phyloP scores from a whole-genome alignment of 2,329 filamentous ascomycete species.

The Alternaria ventricosa region DNA sequence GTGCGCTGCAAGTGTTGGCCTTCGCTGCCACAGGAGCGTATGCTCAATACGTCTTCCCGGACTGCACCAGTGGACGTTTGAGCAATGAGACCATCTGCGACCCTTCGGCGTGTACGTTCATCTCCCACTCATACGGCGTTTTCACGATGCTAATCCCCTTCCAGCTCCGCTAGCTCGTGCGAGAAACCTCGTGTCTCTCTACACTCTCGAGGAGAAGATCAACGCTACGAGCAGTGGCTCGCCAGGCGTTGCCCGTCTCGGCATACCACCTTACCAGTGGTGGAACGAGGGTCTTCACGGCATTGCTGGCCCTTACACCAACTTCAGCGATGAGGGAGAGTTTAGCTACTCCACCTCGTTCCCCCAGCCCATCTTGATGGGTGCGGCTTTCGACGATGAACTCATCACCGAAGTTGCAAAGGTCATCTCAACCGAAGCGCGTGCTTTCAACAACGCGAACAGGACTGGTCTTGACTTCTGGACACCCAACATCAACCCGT shows the following conservation, averaged over 20 bases:
- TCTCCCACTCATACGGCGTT: too few species aligned
- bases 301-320: slow-evolving; percentile 63
- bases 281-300: slow-evolving; percentile 46
- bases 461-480: slow-evolving; percentile 63
- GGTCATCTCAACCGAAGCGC: slow-evolving; percentile 66
- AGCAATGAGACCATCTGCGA: slow-evolving; percentile 61
- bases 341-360: slow-evolving; percentile 71
- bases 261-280: slow-evolving; percentile 62
- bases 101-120: slow-evolving; percentile 42
- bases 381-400: slow-evolving; percentile 69
- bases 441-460: slow-evolving; percentile 69
- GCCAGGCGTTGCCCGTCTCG: slow-evolving; percentile 57
- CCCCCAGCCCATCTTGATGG: slow-evolving; percentile 68
- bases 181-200: slow-evolving; percentile 33
- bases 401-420: slow-evolving; percentile 65
- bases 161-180: slow-evolving; percentile 34
- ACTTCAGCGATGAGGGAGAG: slow-evolving; percentile 61
- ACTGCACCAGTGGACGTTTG: slow-evolving; percentile 60
- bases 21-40: slow-evolving; percentile 21
- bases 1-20: slow-evolving; percentile 12
- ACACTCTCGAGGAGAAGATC: slow-evolving; percentile 53
- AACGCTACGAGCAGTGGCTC: slow-evolving; percentile 59
- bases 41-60: slow-evolving; percentile 51
- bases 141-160: too few species aligned
- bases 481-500: slow-evolving; percentile 73